Base-by-base conservation (phyloP, 768 basidiomycete species). In the Agrocybe pediades region DNA sequence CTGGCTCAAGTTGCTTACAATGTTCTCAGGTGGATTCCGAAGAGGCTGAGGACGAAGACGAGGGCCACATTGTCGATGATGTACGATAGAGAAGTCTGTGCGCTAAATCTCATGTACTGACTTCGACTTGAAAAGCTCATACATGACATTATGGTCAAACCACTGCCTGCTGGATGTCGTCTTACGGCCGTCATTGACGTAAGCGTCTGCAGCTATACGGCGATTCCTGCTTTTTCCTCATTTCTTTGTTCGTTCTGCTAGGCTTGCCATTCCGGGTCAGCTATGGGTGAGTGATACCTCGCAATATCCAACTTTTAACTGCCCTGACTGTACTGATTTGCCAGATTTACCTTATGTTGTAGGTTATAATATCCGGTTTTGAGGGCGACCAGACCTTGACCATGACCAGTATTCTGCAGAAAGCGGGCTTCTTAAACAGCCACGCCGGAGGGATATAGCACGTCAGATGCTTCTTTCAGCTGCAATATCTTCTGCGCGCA, bases 381-480 rank as follows among this genome's bases (percentile, higher is more conserved):
- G 25, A 1, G 15, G 9, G 9, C 26, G 27, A 42, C 16, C 50
- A 27, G 2, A 26, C 33, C 8, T 24, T 54, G 13, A 1, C 23
- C 19, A 30, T 48, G 48, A 24, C 16, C 56, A 90, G 85, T 98
- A 98, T 72, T 93, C 93, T 19, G 96, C 94, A 6, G 93, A 98
- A 73, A 95, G 95, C 44, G 94, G 92, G 65, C n/a, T n/a, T n/a
- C 73, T 98, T 67, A 96, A 98, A 69, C 93, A 97, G 66, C 94
- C 95, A 26, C 95, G 96, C 65, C 73, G 94, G 13, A 85, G 86
- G 11, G 81, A 86, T 7, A 94, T 92, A 65, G 94, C 95, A 4
- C 95, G 94, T 0, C 84, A 91, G 64, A 92, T 91, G 7, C 6
- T 39, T 15, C 9, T 11, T 50, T 20, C 20, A 11, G 15, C 17